Evolutionary conservation across 768 basidiomycete species (phyloP), one percentile per base, ranked within the genome.

Genomic region (Phlegmacium glaucopus): DNA sequence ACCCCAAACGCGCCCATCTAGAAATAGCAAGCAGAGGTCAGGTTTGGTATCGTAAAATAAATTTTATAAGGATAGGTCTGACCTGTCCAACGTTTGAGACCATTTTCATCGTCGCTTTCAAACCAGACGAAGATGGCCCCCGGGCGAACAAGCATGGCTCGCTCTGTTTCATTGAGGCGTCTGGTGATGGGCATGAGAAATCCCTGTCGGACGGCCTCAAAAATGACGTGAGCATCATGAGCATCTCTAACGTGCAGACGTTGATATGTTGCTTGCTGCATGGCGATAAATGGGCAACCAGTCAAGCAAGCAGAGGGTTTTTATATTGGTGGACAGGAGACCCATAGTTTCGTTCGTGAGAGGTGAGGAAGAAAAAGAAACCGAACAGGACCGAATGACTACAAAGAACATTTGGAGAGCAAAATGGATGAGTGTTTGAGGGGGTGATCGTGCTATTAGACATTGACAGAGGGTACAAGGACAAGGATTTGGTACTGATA

Each of bases 111-210:
- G 41, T 84, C 82, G 52, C 75, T 75, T 62, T 86, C 83, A 56
- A 81, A 76, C 84, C 84, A 86, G 38, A 85, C 80, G 57, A 85
- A 86, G 25, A 85, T 71, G 4, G 82, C 75, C 4, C 83, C 83
- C 6, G 81, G 78, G 40, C 68, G 71, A 47, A 86, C 79, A 54
- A 72, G 75, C 42, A 61, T 75, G 6, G 71, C 66, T 45, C 82
- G 65, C 58, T 86, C 82, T 42, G 72, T 68, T 52, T 85, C 83
- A 61, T 85, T 82, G 44, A 85, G 70, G 36, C 83, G 75, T 18
- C 82, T 73, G 29, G 67, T 61, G 25, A 83, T 75, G 15, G 75
- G 75, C 36, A 67, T 66, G 13, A 84, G 68, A 48, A 68, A 69
- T 28, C 80, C 78, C 50, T 74, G 76, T 2, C 80, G 76, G 46